A percentile compares a stretch with the other conserved stretches of the same genome.
Conservation (phyloP, 1,284 basidiomycete species). For the Porodaedalea pini region DNA sequence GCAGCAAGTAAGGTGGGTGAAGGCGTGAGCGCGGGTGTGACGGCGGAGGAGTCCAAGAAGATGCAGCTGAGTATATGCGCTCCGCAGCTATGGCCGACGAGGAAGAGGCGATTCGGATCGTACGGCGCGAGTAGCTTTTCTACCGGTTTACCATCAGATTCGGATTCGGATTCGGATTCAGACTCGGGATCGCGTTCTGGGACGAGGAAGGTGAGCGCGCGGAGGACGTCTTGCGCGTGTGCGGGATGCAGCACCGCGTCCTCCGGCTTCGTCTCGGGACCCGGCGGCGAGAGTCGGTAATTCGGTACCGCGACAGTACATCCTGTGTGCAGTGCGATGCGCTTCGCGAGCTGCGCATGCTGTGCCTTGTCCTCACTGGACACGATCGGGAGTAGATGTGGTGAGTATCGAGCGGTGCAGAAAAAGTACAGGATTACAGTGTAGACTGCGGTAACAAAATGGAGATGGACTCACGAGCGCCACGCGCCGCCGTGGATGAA, state of each 20-base stretch:
- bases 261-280: conserved; percentile 32
- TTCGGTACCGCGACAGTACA: conserved; percentile 68
- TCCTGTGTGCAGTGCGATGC: conserved; percentile 45
- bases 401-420: background rate
- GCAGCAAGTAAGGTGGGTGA: conserved; percentile 42
- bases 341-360: conserved; percentile 49
- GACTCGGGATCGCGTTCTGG: conserved; percentile 37
- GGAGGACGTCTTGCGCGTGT: conserved; percentile 64
- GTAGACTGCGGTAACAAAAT: background rate
- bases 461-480: conserved; percentile 55
- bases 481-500: conserved; percentile 81
- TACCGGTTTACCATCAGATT: background rate
- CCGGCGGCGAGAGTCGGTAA: conserved; percentile 59
- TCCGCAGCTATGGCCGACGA: conserved; percentile 75
- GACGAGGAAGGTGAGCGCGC: conserved; percentile 54
- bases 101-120: conserved; percentile 45
- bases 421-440: background rate
- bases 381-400: background rate
- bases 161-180: background rate
- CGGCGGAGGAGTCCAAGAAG: conserved; percentile 50
- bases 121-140: conserved; percentile 27
- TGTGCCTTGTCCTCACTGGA: conserved; percentile 68
- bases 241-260: conserved; percentile 55
- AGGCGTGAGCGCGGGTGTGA: conserved; percentile 44
- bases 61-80: conserved; percentile 76